Evolutionary conservation across 129 eudicot genomes (phyloP).

Genomic region (Apium graveolens): DNA sequence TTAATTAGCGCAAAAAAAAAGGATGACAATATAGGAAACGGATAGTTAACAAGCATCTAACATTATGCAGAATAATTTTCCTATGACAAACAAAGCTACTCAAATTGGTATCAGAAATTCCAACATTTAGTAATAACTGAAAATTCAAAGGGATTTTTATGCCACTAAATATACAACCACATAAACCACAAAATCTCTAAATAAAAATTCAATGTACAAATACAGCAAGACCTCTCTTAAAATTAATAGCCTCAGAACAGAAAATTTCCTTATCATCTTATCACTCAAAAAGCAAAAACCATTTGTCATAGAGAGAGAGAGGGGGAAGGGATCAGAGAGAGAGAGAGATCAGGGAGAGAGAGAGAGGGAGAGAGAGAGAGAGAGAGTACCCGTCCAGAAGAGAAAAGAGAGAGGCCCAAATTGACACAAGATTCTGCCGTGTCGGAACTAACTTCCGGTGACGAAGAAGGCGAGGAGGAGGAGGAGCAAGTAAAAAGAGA

Average conservation of each 20-base stretch:
- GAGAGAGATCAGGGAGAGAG: not conserved
- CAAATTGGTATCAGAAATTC: not conserved
- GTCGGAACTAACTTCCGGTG: constrained; percentile 37
- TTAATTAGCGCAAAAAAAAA: no score
- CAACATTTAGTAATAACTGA: not conserved
- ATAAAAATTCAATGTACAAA: no score
- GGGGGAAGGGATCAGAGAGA: no score
- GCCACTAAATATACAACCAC: not conserved
- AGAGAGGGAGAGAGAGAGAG: not conserved
- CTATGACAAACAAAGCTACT: not conserved
- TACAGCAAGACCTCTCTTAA: not conserved
- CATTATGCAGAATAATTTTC: not conserved
- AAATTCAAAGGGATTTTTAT: not conserved
- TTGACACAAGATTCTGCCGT: constrained; percentile 87
- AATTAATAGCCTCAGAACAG: not conserved
- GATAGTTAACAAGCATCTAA: not conserved
- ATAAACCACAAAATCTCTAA: not conserved
- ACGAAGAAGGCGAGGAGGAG: constrained; percentile 33
- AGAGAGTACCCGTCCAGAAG: constrained; percentile 71
- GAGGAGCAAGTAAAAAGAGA: constrained; percentile 31
- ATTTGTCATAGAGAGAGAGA: no score
- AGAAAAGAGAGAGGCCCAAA: constrained; percentile 73
- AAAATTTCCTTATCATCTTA: no score
- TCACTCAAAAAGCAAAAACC: no score
- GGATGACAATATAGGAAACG: no score